Evolutionary conservation across 108 stramenopile species (phyloP), one percentile per base, ranked within the genome.

Genomic region (Fistulifera pelliculosa): DNA sequence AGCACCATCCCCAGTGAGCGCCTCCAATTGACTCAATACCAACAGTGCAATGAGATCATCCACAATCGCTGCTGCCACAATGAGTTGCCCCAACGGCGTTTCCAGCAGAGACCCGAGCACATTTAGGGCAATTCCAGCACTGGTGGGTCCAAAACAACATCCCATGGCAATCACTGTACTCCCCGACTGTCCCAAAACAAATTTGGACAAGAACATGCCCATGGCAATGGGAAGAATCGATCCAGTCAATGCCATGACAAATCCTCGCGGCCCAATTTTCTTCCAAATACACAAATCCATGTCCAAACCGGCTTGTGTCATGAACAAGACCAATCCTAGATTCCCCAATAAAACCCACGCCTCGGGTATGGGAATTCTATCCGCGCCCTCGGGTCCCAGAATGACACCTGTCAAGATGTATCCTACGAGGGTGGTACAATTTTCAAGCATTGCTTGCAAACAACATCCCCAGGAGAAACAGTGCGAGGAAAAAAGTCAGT

Each of bases 1-100:
- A 0, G 73, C 70, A 31, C 56, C 54, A 15, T 50, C 22, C 13
- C 26, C 26, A 8, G 23, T 50, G 47, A 85, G 45, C 14, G 78
- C 77, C 45, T 70, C 59, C 7, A 87, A 69, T 62, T 82, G 82
- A 21, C 74, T 73, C 52, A 92, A 64, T 13, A 88, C 74, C 41
- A 87, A 80, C 13, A 92, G 68, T 1, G 82, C 82, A 66, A 92
- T 84, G 75, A 92, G 81, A 45, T 92, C 90, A 57, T 92, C 82
- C 49, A 92, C 77, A 19, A 54, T 77, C 35, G 90, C 90, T 14
- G 90, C 86, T 22, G 80, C 62, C 28, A 92, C 66, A 57, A 92
- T 85, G 16, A 92, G 56, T 72, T 92, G 90, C 12, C 90, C 90
- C 13, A 79, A 76, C 39, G 84, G 84, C 38, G 83, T 85, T 54